These are phyloP conservation scores for Quercus berberidifolia DNA, from an alignment of 306 rosid genomes.

Conservation along the genomic window DNA sequence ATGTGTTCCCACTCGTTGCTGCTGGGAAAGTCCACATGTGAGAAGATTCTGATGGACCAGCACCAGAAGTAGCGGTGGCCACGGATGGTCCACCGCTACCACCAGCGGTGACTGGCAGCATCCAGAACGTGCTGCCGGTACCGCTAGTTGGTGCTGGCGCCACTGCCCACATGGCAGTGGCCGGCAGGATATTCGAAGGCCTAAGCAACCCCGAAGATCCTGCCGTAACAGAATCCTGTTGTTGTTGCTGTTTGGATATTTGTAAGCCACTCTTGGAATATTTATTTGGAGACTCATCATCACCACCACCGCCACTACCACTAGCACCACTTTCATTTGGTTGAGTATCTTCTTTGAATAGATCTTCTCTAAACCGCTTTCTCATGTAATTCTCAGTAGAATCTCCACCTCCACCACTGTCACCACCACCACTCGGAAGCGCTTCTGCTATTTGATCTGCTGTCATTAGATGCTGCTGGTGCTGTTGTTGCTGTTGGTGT, in stretches of 20 bases:
- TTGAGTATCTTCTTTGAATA: slow-evolving; percentile 68
- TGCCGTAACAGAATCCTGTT: background rate
- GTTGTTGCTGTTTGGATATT: slow-evolving; percentile 30
- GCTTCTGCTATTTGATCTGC: slow-evolving; percentile 70
- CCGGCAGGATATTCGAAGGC: slow-evolving; percentile 50
- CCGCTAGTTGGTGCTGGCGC: slow-evolving; percentile 48
- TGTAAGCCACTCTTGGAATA: slow-evolving; percentile 29
- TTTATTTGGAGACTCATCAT: slow-evolving; percentile 30
- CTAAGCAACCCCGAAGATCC: slow-evolving; percentile 51
- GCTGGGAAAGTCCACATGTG: slow-evolving; percentile 86
- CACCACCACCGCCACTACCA: slow-evolving; percentile 11
- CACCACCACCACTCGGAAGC: slow-evolving; percentile 39
- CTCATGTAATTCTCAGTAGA: slow-evolving; percentile 64
- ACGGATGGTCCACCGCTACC: slow-evolving; percentile 24
- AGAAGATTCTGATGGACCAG: slow-evolving; percentile 42
- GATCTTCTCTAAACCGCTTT: slow-evolving; percentile 82
- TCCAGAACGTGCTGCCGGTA: slow-evolving; percentile 79
- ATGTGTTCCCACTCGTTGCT: slow-evolving; percentile 27
- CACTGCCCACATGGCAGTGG: slow-evolving; percentile 84
- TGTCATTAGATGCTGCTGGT: slow-evolving; percentile 44
- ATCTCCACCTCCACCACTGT: slow-evolving; percentile 32
- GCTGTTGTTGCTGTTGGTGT: slow-evolving; percentile 39
- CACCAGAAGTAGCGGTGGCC: slow-evolving; percentile 12
- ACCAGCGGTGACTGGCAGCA: slow-evolving; percentile 60
- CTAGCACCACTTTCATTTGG: slow-evolving; percentile 28